Conservation (phyloP, 352 stramenopile species). For the Phytophthora megakarya region DNA sequence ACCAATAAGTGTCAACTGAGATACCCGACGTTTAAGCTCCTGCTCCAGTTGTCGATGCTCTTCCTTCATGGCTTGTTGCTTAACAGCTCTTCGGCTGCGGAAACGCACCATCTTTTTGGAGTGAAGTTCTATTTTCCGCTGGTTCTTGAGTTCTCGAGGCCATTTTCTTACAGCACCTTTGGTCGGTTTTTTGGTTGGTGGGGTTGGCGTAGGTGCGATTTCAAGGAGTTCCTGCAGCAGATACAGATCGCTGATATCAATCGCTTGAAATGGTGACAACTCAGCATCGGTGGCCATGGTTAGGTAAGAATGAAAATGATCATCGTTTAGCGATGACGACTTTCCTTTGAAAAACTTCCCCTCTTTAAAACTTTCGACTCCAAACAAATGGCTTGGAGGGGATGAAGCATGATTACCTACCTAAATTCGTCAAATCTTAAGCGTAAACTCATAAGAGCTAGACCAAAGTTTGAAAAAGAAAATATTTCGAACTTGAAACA, state of each 20-base stretch:
- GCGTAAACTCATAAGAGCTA: too few relatives aligned
- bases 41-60: slow-evolving; percentile 30
- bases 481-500: too few relatives aligned
- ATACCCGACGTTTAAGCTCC: slow-evolving; percentile 21
- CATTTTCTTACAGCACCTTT: slow-evolving; percentile 11
- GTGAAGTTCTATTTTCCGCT: slow-evolving; percentile 36
- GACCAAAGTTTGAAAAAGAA: too few relatives aligned
- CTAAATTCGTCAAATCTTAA: too few relatives aligned
- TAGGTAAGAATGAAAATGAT: neutral
- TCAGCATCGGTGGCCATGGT: neutral
- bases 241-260: neutral
- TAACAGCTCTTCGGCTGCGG: slow-evolving; percentile 29
- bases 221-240: neutral
- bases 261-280: neutral
- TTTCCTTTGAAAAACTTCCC: too few relatives aligned
- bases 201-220: neutral
- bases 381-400: too few relatives aligned
- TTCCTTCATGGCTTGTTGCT: slow-evolving; percentile 21
- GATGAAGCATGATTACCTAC: too few relatives aligned
- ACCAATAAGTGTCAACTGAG: neutral
- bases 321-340: too few relatives aligned
- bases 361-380: too few relatives aligned
- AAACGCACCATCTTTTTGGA: slow-evolving; percentile 38
- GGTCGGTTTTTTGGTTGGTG: neutral
- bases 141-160: slow-evolving; percentile 38